These are phyloP conservation scores for Arthrobotrys megalospora DNA, from an alignment of 2,329 filamentous ascomycete species.

Conservation along the genomic window DNA sequence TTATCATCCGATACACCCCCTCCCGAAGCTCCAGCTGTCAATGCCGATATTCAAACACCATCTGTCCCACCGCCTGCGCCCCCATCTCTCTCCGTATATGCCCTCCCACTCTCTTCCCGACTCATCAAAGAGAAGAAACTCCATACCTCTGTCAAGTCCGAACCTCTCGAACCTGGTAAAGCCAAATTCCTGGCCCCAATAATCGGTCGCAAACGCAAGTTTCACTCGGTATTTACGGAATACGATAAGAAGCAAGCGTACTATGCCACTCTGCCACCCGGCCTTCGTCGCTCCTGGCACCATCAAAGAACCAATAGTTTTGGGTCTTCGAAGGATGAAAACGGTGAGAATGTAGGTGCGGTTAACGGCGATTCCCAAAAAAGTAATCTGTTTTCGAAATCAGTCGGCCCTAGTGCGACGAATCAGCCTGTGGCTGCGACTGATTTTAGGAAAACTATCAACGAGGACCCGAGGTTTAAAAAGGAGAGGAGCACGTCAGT, in stretches of 20 bases:
- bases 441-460: constrained; percentile 46
- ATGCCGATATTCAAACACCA: constrained; percentile 16
- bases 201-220: constrained; percentile 59
- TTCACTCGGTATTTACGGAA: constrained; percentile 40
- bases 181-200: constrained; percentile 46
- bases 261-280: constrained; percentile 52
- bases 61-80: background rate
- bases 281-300: constrained; percentile 56
- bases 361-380: constrained; percentile 45
- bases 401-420: constrained; percentile 15
- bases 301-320: constrained; percentile 53
- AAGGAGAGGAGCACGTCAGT: constrained; percentile 46
- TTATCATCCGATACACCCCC: constrained; percentile 17
- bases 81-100: constrained; percentile 50
- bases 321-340: constrained; percentile 39
- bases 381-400: constrained; percentile 32
- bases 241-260: constrained; percentile 58
- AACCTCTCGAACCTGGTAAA: constrained; percentile 40
- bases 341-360: background rate
- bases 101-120: constrained; percentile 52
- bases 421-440: background rate
- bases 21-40: background rate
- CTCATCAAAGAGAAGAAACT: constrained; percentile 54
- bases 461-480: constrained; percentile 31
- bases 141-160: constrained; percentile 34